Percentiles rank a stretch among this genome's conserved stretches.
These are phyloP conservation scores for Ehretia macrophylla DNA, from an alignment of 257 asterid genomes.

Conservation along the genomic window DNA sequence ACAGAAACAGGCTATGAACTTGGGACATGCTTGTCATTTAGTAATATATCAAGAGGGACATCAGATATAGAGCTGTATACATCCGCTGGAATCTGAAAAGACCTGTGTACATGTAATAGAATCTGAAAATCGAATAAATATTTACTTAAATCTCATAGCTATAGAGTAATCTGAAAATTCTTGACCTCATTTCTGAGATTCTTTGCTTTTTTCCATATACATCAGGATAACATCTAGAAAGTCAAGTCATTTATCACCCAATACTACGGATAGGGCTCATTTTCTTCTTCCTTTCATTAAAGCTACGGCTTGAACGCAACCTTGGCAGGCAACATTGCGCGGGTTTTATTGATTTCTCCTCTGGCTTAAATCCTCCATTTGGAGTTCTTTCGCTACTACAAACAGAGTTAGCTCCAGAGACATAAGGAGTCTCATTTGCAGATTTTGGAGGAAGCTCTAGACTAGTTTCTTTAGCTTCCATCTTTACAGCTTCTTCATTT, in stretches of 20 bases:
- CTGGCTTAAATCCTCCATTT: constrained; percentile 4
- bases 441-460: too few relatives aligned
- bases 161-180: too few relatives aligned
- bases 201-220: neutral
- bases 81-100: too few relatives aligned
- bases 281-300: constrained; percentile 44
- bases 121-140: constrained; percentile 3
- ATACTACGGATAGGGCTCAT: constrained; percentile 23
- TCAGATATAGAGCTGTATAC: too few relatives aligned
- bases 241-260: constrained; percentile 8
- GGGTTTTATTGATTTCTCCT: constrained; percentile 27
- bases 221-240: too few relatives aligned
- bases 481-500: constrained; percentile 14
- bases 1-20: too few relatives aligned
- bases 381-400: constrained; percentile 39
- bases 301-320: constrained; percentile 50
- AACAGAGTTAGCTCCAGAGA: constrained; percentile 29
- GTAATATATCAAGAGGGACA: too few relatives aligned
- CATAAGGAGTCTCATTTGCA: constrained; percentile 18
- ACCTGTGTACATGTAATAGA: neutral
- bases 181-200: too few relatives aligned
- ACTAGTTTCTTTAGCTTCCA: neutral
- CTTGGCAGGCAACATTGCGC: constrained; percentile 63
- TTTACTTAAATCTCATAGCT: constrained; percentile 3
- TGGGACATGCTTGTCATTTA: too few relatives aligned